A percentile compares a stretch with the other conserved stretches of the same genome.
phyloP scores from a whole-genome alignment of 352 stramenopile genomes.

The Pythium guiyangense region DNA sequence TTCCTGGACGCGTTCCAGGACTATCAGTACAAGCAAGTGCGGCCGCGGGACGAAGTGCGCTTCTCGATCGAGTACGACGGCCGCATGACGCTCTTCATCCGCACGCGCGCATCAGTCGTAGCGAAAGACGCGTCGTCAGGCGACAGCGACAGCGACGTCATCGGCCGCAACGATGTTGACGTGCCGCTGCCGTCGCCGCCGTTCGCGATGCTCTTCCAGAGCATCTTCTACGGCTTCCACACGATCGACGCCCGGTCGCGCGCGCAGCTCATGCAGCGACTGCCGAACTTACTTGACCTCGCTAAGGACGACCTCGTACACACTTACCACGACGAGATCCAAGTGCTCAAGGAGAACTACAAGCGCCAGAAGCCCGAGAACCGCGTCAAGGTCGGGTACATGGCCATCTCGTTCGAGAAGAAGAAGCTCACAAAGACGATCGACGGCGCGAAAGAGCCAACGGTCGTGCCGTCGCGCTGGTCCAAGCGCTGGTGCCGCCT shows the following conservation, averaged over 20 bases:
- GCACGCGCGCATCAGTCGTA: conserved; percentile 26
- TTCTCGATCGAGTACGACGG: conserved; percentile 43
- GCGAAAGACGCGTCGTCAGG: conserved; percentile 24
- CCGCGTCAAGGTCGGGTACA: conserved; percentile 75
- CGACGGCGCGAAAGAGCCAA: conserved; percentile 51
- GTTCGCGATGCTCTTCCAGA: conserved; percentile 60
- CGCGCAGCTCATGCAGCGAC: conserved; percentile 58
- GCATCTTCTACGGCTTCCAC: conserved; percentile 73
- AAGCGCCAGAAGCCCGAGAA: conserved; percentile 75
- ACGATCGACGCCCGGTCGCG: conserved; percentile 52
- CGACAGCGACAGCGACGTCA: conserved; percentile 5
- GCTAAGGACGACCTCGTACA: conserved; percentile 76
- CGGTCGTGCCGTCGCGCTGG: conserved; percentile 60
- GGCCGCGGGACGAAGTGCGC: conserved; percentile 45
- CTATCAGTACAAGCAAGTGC: conserved; percentile 20
- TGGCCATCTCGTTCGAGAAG: conserved; percentile 76
- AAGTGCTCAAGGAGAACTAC: conserved; percentile 80
- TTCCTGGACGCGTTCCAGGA: conserved; percentile 28
- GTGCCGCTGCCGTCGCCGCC: conserved; percentile 33
- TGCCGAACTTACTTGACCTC: conserved; percentile 67
- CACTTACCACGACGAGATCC: conserved; percentile 85
- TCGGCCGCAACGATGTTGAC: conserved; percentile 13
- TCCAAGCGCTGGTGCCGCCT: conserved; percentile 83
- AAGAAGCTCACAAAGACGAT: conserved; percentile 44
- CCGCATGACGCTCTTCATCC: conserved; percentile 39